Percentiles rank a stretch among this genome's conserved stretches.
Conservation (phyloP, 495 filamentous ascomycete species). For the Rostrohypoxylon terebratum region DNA sequence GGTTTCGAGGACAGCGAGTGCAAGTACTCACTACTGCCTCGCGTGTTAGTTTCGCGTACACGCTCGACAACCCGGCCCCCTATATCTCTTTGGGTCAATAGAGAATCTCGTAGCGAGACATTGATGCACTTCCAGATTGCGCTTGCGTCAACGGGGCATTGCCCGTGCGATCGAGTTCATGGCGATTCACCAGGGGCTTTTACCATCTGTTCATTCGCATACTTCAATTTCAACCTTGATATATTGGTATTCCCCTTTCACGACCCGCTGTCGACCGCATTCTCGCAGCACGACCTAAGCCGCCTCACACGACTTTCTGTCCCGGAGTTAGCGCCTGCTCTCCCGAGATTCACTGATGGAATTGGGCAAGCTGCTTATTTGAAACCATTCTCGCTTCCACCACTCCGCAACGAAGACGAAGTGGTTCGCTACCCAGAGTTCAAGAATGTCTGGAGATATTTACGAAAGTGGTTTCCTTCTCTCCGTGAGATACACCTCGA, state of each 20-base stretch:
- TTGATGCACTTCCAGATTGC: neutral
- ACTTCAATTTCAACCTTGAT: constrained; percentile 20
- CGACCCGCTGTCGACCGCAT: constrained; percentile 11
- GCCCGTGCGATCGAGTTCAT: neutral
- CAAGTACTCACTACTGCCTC: neutral
- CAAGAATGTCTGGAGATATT: constrained; percentile 16
- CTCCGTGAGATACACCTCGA: constrained; percentile 21
- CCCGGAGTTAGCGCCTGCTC: constrained; percentile 12
- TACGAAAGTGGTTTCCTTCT: constrained; percentile 13
- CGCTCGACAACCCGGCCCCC: neutral
- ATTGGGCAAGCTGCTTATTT: neutral
- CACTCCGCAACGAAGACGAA: neutral
- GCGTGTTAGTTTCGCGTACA: neutral
- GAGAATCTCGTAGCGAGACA: constrained; percentile 23
- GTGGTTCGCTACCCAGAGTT: neutral
- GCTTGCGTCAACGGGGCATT: neutral
- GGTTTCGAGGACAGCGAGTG: neutral
- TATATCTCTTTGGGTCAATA: constrained; percentile 11
- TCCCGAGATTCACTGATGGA: neutral
- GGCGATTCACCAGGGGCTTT: neutral
- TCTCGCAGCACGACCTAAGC: neutral
- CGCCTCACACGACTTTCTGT: neutral
- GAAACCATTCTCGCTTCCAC: neutral
- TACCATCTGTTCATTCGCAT: neutral
- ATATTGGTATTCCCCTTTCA: constrained; percentile 17